phyloP scores from a whole-genome alignment of 208 protist species.

The Crithidia expoeki region DNA sequence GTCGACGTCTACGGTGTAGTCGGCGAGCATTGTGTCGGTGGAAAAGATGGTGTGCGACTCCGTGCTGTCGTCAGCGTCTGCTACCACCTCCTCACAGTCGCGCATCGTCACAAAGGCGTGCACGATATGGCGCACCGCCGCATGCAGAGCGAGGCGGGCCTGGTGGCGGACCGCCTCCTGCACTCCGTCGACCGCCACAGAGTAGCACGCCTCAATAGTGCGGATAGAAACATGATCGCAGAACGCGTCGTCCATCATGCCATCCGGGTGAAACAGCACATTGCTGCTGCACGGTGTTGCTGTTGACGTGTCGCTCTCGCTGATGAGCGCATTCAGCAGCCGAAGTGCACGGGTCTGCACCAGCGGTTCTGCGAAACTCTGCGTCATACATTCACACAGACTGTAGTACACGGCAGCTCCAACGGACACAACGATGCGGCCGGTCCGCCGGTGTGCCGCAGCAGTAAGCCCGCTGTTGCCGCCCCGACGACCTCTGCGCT shows the following conservation, averaged over 20 bases:
- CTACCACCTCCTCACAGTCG: constrained; percentile 1
- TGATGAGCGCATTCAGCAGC: constrained; percentile 41
- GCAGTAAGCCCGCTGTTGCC: constrained; percentile 1
- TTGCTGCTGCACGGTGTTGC: not conserved
- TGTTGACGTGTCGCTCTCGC: not conserved
- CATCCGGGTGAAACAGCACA: constrained; percentile 7
- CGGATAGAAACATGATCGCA: constrained; percentile 41
- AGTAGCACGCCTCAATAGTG: constrained; percentile 56
- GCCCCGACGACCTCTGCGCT: not conserved
- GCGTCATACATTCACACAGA: constrained; percentile 43
- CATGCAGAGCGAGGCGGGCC: constrained; percentile 16
- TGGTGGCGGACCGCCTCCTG: constrained; percentile 41
- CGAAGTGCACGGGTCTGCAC: constrained; percentile 51
- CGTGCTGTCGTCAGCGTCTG: not conserved
- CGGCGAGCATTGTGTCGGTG: constrained; percentile 54
- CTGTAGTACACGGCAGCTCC: constrained; percentile 38
- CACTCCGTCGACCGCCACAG: constrained; percentile 34
- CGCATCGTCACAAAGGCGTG: constrained; percentile 27
- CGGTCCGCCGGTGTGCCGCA: constrained; percentile 10
- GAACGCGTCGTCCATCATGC: constrained; percentile 33
- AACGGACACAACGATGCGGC: constrained; percentile 14
- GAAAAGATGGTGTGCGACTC: constrained; percentile 40
- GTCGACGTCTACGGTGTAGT: constrained; percentile 74
- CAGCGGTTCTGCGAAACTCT: constrained; percentile 37
- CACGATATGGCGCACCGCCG: constrained; percentile 26